Percentiles rank a stretch among this genome's conserved stretches.
Conservation (phyloP, 1,139 yeast genomes). For the Yamadazyma jaroonii region DNA sequence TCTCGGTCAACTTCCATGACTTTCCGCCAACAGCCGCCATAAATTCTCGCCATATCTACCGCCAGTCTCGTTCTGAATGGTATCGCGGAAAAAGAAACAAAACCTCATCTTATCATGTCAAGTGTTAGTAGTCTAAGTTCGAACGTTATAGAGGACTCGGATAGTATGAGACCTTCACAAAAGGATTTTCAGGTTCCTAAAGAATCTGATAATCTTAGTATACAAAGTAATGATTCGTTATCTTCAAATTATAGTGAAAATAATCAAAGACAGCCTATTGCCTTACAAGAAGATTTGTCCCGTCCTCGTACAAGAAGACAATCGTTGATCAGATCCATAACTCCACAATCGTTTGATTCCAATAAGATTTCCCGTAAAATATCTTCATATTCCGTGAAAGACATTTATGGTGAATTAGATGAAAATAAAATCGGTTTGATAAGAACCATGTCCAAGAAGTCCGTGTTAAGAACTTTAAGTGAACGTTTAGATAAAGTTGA, state of each 20-base stretch:
- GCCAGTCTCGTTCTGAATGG: too few relatives aligned
- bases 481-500: conserved; percentile 17
- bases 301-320: conserved; percentile 8
- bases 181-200: conserved; percentile 1
- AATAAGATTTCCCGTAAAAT: conserved; percentile 12
- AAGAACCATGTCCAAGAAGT: conserved; percentile 33
- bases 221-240: conserved; percentile 8
- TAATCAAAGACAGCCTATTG: conserved; percentile 6
- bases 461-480: conserved; percentile 29
- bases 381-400: conserved; percentile 27
- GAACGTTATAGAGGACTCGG: neutral
- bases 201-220: conserved; percentile 3
- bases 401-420: conserved; percentile 34
- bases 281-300: conserved; percentile 3
- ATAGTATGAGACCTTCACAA: too few relatives aligned
- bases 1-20: too few relatives aligned
- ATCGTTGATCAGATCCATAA: conserved; percentile 12
- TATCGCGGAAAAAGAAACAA: conserved; percentile 1
- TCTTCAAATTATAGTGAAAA: conserved; percentile 1
- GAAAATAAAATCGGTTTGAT: conserved; percentile 25
- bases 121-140: conserved; percentile 5
- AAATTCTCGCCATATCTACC: too few relatives aligned
- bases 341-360: conserved; percentile 15
- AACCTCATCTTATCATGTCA: neutral
- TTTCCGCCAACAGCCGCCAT: too few relatives aligned